Evolutionary conservation across 1,284 basidiomycete species (phyloP).

Genomic region (Malassezia japonica): DNA sequence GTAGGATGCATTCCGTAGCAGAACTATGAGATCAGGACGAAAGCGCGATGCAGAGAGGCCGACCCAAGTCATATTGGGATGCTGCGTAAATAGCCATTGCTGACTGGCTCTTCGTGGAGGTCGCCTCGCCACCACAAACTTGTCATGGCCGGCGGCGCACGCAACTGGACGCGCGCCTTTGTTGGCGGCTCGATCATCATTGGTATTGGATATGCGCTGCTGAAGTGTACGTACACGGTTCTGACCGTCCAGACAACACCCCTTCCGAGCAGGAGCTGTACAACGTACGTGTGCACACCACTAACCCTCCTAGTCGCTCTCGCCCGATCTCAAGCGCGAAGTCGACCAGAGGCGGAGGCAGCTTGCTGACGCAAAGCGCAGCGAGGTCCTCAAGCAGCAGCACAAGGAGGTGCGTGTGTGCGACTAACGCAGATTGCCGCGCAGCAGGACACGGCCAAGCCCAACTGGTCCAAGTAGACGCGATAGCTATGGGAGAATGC

Average conservation of each 20-base stretch:
- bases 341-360: slow-evolving; percentile 8
- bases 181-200: slow-evolving; percentile 6
- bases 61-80: no score
- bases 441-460: slow-evolving; percentile 11
- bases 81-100: not conserved
- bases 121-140: not conserved
- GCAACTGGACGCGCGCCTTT: slow-evolving; percentile 13
- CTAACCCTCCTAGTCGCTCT: slow-evolving; percentile 9
- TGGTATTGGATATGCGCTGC: slow-evolving; percentile 1
- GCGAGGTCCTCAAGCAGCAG: not conserved
- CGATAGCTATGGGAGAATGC: no score
- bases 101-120: slow-evolving; percentile 11
- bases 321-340: slow-evolving; percentile 11
- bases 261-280: slow-evolving; percentile 13
- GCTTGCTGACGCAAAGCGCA: not conserved
- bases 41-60: no score
- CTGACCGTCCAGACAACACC: slow-evolving; percentile 1
- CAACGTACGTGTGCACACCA: slow-evolving; percentile 1
- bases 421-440: slow-evolving; percentile 8
- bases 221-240: slow-evolving; percentile 6
- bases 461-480: slow-evolving; percentile 6
- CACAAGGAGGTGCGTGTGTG: slow-evolving; percentile 3
- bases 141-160: slow-evolving; percentile 14
- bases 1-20: no score
- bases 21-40: no score